Base-by-base conservation (phyloP, 108 stramenopile species). In the Chaetoceros muelleri region DNA sequence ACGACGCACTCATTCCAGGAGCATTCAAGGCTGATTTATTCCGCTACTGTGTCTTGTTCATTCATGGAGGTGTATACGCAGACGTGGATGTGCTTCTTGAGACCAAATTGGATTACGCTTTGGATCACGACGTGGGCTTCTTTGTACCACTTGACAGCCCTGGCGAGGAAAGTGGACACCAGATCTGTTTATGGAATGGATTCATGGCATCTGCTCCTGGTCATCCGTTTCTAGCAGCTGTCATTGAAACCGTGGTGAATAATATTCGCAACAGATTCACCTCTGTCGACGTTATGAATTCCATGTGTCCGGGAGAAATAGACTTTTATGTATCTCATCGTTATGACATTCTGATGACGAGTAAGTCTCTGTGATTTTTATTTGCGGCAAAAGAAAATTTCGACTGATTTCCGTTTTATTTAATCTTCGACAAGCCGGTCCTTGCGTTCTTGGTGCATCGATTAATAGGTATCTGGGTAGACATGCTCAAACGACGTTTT, bases 251-350 rank as follows among this genome's bases (percentile, higher is more conserved):
- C 2, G 89, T 90, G 3, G 89, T 90, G 46, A 86, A 90, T 66
- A 84, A 90, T 60, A 68, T 85, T 46, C 80, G 85, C 24, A 86
- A 90, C 40, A 80, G 88, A 31, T 83, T 76, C 52, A 90, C 88
- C 27, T 58, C 78, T 28, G 83, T 90, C 8, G 88, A 90, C 60
- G 61, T 74, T 25, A 84, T 84, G 51, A 55, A 73, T 17, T 72
- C 79, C 54, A 72, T 84, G 54, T 90, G 88, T 47, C 84, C 83
- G 7, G 55, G 71, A 53, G 76, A 81, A 44, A 63, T 64, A 7
- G 80, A 85, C 28, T 65, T 86, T 8, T 80, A 75, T 24, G 59
- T 84, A n/a, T 48, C 75, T n/a, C 84, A 86, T 60, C 71, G 78
- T 0, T 82, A 74, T 58, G 81, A 82, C 60, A 82, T 81, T 2